Evolutionary conservation across 257 asterid species (phyloP), one percentile per base, ranked within the genome.

Genomic region (Leptodermis oblonga): DNA sequence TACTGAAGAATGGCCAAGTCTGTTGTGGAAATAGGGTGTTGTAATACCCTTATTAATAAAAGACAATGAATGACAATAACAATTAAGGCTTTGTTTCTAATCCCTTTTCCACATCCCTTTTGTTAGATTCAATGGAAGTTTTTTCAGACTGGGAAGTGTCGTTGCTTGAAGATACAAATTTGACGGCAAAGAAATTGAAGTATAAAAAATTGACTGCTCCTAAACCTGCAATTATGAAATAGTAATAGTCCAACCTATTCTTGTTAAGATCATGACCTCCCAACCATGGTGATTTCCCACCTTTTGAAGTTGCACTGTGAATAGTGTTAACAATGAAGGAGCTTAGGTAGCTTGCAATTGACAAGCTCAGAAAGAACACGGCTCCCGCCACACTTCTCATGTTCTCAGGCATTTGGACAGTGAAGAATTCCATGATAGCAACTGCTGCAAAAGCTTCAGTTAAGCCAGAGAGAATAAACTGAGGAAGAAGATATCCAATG

Each of bases 321-420:
- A 87, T 83, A 0, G 81, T 30, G 58, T 85, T 89, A 37, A 87
- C 92, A 28, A 85, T 75, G 53, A 89, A 41, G 1, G 88, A 78
- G 74, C 89, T 87, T 30, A 85, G 49, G 58, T 89, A 89, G 69
- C 92, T 87, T 7, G 87, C 82, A 20, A 80, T 53, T 22, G 94
- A 83, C 37, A 85, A 30, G 74, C 87, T 83, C 11, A 87, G 81
- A 79, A 89, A 89, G 34, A 87, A 89, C 0, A 89, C 65, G 3
- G 92, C 79, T 0, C 96, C 96, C 2, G 86, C 88, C 0, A 84
- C 76, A n/a, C 96, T 87, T 42, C 96, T 81, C 88, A 89, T 79
- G 41, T 76, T 85, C 80, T 89, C 88, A 0, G 94, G 92, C 75
- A 89, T 45, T 31, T 76, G 83, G 7, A 79, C 33, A 0, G 89